These are phyloP conservation scores for Magnolia kwangsiensis DNA, from an alignment of 164 flowering plant species.

Conservation along the genomic window DNA sequence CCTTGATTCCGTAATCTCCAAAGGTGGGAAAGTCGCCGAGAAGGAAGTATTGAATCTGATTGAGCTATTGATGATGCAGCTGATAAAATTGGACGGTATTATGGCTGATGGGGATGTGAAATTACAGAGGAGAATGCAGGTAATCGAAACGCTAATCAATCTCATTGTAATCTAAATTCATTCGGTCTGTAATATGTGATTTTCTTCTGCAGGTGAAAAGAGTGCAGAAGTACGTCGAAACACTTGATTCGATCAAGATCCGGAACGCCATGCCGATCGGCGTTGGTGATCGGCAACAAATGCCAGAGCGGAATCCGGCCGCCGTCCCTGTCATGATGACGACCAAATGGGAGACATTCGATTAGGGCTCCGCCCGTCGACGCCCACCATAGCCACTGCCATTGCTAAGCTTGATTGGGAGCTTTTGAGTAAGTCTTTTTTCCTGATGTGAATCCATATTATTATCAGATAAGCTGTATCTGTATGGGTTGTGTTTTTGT, in stretches of 20 bases:
- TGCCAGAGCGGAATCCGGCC: slow-evolving; percentile 16
- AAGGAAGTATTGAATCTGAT: slow-evolving; percentile 53
- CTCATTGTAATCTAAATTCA: not conserved
- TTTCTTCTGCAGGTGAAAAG: slow-evolving; percentile 54
- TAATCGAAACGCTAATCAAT: slow-evolving; percentile 10
- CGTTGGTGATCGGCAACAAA: slow-evolving; percentile 22
- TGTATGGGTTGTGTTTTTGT: slow-evolving; percentile 3
- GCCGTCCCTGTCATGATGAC: slow-evolving; percentile 48
- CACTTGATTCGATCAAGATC: slow-evolving; percentile 59
- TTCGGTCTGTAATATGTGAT: not conserved
- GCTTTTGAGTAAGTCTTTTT: slow-evolving; percentile 24
- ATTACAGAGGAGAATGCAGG: slow-evolving; percentile 92
- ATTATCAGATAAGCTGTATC: not conserved
- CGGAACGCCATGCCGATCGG: slow-evolving; percentile 39
- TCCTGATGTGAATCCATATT: slow-evolving; percentile 2
- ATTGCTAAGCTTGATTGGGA: slow-evolving; percentile 31
- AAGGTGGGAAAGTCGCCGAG: slow-evolving; percentile 74
- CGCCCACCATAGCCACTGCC: slow-evolving; percentile 15
- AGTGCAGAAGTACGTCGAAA: slow-evolving; percentile 85
- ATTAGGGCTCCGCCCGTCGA: slow-evolving; percentile 17
- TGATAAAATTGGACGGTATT: slow-evolving; percentile 77
- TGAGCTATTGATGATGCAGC: slow-evolving; percentile 81
- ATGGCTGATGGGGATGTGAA: slow-evolving; percentile 78
- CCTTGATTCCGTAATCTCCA: slow-evolving; percentile 57
- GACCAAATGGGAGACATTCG: slow-evolving; percentile 79